Base-by-base conservation (phyloP, 2,329 filamentous ascomycete species). In the Aspergillus transmontanensis region DNA sequence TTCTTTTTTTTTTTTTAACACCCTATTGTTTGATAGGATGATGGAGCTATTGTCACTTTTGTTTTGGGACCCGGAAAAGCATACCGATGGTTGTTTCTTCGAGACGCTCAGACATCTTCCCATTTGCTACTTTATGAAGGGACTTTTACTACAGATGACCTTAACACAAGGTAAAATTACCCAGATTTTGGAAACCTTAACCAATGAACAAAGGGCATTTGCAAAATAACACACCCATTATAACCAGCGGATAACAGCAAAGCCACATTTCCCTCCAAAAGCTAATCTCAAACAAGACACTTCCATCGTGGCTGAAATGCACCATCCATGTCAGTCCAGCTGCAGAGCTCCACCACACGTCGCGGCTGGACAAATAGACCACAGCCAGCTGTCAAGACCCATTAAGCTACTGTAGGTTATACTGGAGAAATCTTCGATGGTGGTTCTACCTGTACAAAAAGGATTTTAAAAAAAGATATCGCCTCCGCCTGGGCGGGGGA, bases 301-400 rank as follows among this genome's bases (percentile, higher is more conserved):
- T 32, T 28, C 23, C 55, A 61, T 58, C 55, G 55, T 61, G 54
- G 54, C 54, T 46, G 55, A 36, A 43, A 55, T 54, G 55, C 55
- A 55, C 19, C 19, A 58, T 58, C 56, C 56, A 30, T 60, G 51
- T 55, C 30, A 34, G 14, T n/a, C 1, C 28, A 14, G 30, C 48
- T 51, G 26, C 28, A n/a, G 46, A 46, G 58, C 45, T 58, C 57
- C 53, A 53, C 61, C 32, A 16, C 46, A 34, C n/a, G 7, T 19
- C 53, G 28, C 48, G 23, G 53, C 36, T 54, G 53, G 60, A 65
- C 65, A 65, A 65, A 66, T 66, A 14, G 57, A 21, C 36, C 58
- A 19, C 30, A 41, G 65, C 65, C 65, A 67, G 65, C 61, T 67
- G 65, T 65, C 61, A 65, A 30, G 39, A 43, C 45, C 56, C 63